Base-by-base conservation (phyloP, 805 yeast species). In the Wickerhamiella azymoides region DNA sequence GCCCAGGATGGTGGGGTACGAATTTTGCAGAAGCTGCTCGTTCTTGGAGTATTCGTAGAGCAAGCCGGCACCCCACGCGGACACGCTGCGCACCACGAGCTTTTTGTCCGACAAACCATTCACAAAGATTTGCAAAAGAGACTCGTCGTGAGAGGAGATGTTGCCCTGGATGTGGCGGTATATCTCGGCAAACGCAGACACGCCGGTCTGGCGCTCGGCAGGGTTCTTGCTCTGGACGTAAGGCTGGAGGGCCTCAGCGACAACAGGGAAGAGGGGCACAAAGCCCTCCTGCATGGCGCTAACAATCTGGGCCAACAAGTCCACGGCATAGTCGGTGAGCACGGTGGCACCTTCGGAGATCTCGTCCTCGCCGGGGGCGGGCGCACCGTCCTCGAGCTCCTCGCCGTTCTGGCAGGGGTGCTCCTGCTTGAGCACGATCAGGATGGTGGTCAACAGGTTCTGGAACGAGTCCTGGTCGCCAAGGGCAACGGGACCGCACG, bases 61-160 rank as follows among this genome's bases (percentile, higher is more conserved):
- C 50, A 86, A 64, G 56, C 98, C 98, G 54, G 84, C 77, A 70
- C 97, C 98, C 62, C 85, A 92, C 14, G 96, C 96, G 44, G 96
- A 89, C 56, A 86, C 84, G 56, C 95, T 88, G 66, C 89, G 81
- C 13, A 51, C 53, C 60, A 85, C 94, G 51, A 83, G 69, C 13
- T 92, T 80, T 61, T 82, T 86, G 58, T 77, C 77, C 47, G 80
- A 72, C 50, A 89, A 70, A 53, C 80, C 78, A 49, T 76, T 71
- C 43, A 74, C 68, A 60, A 92, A 80, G 35, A 80, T 68, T 28
- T 50, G 50, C 57, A 85, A 66, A 58, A 92, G 68, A 52, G 81
- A 84, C 52, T 76, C 74, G 33, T 79, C 64, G 66, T 70, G 80
- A 49, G 84, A 84, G 57, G 83, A 77, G 49, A 70, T 57, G 25